A percentile compares a stretch with the other conserved stretches of the same genome.
Evolutionary conservation across 768 basidiomycete species (phyloP).

Genomic region (Boletus pseudo-olivaceus): DNA sequence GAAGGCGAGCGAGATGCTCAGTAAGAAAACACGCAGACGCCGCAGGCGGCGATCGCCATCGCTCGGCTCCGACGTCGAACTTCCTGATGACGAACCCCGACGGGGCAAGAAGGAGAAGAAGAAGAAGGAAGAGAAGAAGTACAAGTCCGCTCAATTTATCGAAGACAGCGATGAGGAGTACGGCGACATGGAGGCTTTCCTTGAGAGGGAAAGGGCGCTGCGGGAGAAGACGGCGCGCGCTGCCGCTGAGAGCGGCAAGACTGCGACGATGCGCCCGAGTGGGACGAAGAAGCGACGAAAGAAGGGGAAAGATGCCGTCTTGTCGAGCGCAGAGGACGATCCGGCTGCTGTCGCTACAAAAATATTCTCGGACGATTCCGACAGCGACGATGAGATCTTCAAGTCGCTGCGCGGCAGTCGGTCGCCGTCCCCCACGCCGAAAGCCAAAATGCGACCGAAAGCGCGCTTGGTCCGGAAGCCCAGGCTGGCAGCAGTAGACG

Average conservation of each 20-base stretch:
- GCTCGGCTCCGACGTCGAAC: conserved; percentile 42
- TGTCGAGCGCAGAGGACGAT: conserved; percentile 34
- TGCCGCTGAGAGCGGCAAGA: conserved; percentile 42
- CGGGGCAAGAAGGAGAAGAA: conserved; percentile 45
- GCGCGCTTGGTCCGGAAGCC: conserved; percentile 43
- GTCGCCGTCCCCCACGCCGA: conserved; percentile 20
- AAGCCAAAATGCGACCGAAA: conserved; percentile 28
- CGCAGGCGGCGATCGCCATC: conserved; percentile 49
- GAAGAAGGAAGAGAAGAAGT: conserved; percentile 65
- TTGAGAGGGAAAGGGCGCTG: conserved; percentile 64
- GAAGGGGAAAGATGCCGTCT: conserved; percentile 43
- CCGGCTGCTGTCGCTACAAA: conserved; percentile 10
- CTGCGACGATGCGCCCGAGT: conserved; percentile 41
- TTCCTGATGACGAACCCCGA: conserved; percentile 34
- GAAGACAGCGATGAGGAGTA: conserved; percentile 87
- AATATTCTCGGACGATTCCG: conserved; percentile 19
- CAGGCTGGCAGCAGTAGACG: background rate
- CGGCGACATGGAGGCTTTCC: conserved; percentile 78
- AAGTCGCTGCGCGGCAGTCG: conserved; percentile 21
- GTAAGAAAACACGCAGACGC: conserved; percentile 55
- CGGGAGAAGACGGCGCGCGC: conserved; percentile 51
- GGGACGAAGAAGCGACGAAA: conserved; percentile 60
- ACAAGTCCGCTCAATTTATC: conserved; percentile 89
- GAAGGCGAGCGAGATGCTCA: conserved; percentile 67
- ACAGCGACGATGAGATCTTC: conserved; percentile 27